Conservation (phyloP, 2,329 filamentous ascomycete species). For the Cucurbitaria berberidis region DNA sequence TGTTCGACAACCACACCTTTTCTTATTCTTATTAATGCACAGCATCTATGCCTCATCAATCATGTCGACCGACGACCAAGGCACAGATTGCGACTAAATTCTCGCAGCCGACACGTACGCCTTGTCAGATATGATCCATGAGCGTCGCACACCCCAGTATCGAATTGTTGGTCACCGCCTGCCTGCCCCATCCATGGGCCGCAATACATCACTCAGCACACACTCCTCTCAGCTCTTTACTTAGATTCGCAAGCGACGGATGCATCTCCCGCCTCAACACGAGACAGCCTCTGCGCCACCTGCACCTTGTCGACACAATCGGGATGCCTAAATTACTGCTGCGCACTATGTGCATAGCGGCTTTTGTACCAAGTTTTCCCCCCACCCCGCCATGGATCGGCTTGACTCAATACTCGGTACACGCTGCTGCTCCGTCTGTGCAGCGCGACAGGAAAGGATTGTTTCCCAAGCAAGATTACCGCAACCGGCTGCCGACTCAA, state of each 20-base stretch:
- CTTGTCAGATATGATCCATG: slow-evolving; percentile 13
- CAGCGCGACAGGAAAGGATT: slow-evolving; percentile 16
- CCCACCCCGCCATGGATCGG: background rate
- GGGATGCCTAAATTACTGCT: slow-evolving; percentile 14
- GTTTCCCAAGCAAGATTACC: slow-evolving; percentile 26
- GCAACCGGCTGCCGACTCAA: slow-evolving; percentile 27
- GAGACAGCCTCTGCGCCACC: slow-evolving; percentile 16
- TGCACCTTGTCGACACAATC: slow-evolving; percentile 10
- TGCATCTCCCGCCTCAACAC: slow-evolving; percentile 9
- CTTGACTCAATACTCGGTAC: background rate
- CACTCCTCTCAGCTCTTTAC: slow-evolving; percentile 6
- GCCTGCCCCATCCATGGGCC: slow-evolving; percentile 6
- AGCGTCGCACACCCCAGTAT: slow-evolving; percentile 17
- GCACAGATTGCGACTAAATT: slow-evolving; percentile 21
- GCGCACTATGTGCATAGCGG: slow-evolving; percentile 10
- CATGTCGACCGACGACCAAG: slow-evolving; percentile 12
- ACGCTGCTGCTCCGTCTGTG: slow-evolving; percentile 13
- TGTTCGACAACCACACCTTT: slow-evolving; percentile 13
- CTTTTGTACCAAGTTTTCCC: background rate
- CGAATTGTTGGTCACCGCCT: slow-evolving; percentile 1
- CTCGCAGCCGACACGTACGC: slow-evolving; percentile 13
- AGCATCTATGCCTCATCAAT: slow-evolving; percentile 14
- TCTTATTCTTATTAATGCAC: background rate
- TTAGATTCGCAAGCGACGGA: slow-evolving; percentile 1
- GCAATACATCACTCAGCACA: slow-evolving; percentile 13